Evolutionary conservation across 176 grass and related monocot species (phyloP), one percentile per base, ranked within the genome.

Genomic region (Saccharum spontaneum): DNA sequence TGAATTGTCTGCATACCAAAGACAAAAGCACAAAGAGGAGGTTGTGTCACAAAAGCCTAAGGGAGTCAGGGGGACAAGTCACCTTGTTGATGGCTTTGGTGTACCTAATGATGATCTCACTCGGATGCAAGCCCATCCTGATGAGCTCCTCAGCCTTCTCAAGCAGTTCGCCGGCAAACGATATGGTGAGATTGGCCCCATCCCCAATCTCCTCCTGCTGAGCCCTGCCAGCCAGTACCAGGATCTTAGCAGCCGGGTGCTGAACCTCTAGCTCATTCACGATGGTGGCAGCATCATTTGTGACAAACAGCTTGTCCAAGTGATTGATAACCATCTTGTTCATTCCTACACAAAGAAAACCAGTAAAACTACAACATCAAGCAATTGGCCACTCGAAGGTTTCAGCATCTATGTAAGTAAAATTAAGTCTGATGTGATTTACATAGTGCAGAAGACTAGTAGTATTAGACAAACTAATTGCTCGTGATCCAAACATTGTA

Each of bases 281-380:
- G 0, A 98, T 98, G 24, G 96, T 98, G 23, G 87, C 93, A 36
- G 89, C 93, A 77, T 98, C 91, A 6, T 94, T 98, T 0, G 93
- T 95, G 50, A 98, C 82, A 39, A 95, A 95, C 31, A 94, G 89
- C 69, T 95, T 95, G 85, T 95, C 96, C 77, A 98, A 80, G 88
- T 95, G 91, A 79, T 95, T 98, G 10, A 95, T 94, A 5, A 98
- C 93, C 93, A 98, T 98, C 55, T 98, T 98, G 79, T 98, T 98
- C 96, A 98, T 94, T 33, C 96, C 93, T 98, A 79, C 48, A 71
- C 1, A 59, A 5, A 41, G 5, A 13, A 18, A 83, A 78, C 23
- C 6, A 59, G 6, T 34, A 67, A 2, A 81, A 18, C 3, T 6
- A 13, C 3, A 31, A 4, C 50, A 16, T 80, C 24, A 16, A 33